Percentiles rank a stretch among this genome's conserved stretches.
Evolutionary conservation across 2,329 filamentous ascomycete species (phyloP).

Genomic region (Colletotrichum limetticola): DNA sequence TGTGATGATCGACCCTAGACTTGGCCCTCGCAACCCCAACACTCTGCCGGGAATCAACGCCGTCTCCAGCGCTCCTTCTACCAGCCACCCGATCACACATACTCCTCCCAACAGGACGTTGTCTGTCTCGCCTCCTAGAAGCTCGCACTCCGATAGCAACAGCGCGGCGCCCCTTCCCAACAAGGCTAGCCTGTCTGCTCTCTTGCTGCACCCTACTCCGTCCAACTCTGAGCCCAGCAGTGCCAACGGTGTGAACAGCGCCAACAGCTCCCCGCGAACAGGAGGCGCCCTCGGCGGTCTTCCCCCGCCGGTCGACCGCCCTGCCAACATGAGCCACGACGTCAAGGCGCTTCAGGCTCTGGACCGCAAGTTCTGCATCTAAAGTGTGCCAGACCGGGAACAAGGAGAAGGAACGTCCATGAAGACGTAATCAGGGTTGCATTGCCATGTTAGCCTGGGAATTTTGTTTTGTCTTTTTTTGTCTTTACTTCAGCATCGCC

Average conservation of each 20-base stretch:
- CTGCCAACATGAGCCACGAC: slow-evolving; percentile 70
- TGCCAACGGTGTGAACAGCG: slow-evolving; percentile 55
- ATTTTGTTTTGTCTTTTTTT: background rate
- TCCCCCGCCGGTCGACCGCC: slow-evolving; percentile 59
- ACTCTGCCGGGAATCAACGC: slow-evolving; percentile 49
- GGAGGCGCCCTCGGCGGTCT: slow-evolving; percentile 62
- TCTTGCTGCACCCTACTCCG: slow-evolving; percentile 62
- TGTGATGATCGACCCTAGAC: slow-evolving; percentile 49
- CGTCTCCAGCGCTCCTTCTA: slow-evolving; percentile 44
- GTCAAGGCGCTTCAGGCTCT: slow-evolving; percentile 73
- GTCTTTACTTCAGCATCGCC: slow-evolving; percentile 25
- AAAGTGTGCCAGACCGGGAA: background rate
- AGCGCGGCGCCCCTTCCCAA: slow-evolving; percentile 40
- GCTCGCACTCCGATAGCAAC: slow-evolving; percentile 48
- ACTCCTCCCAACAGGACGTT: slow-evolving; percentile 58
- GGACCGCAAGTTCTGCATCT: slow-evolving; percentile 65
- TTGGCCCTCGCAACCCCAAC: slow-evolving; percentile 52
- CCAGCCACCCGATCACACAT: slow-evolving; percentile 43
- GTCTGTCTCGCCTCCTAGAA: slow-evolving; percentile 61
- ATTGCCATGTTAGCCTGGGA: slow-evolving; percentile 13
- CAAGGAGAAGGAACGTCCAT: background rate
- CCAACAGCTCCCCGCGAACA: slow-evolving; percentile 60
- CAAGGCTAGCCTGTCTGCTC: slow-evolving; percentile 59
- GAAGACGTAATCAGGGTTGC: background rate
- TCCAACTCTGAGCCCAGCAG: slow-evolving; percentile 58